Evolutionary conservation across 495 filamentous ascomycete species (phyloP).

Genomic region (Corynascus novoguineensis): DNA sequence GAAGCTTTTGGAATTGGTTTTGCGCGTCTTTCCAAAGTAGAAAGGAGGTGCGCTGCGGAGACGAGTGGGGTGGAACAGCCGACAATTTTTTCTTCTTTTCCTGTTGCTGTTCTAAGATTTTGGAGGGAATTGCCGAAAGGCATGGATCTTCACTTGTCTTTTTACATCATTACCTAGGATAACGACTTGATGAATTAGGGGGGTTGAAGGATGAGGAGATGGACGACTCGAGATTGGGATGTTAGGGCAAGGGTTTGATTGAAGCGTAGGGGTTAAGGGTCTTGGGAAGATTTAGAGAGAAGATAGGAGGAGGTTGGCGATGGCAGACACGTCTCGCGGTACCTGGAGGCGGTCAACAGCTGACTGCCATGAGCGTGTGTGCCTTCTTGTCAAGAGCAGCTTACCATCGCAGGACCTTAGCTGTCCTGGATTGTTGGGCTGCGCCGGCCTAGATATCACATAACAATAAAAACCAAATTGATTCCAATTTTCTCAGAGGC

Average conservation of each 20-base stretch:
- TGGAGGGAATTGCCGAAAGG: slow-evolving; percentile 11
- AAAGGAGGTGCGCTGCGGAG: background rate
- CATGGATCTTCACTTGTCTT: slow-evolving; percentile 14
- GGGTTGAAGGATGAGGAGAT: slow-evolving; percentile 4
- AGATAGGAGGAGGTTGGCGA: background rate
- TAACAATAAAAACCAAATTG: slow-evolving; percentile 11
- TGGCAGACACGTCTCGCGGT: background rate
- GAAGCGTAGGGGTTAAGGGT: background rate
- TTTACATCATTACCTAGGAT: slow-evolving; percentile 12
- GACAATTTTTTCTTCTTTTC: slow-evolving; percentile 13
- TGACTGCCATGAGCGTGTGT: background rate
- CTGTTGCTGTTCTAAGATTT: slow-evolving; percentile 18
- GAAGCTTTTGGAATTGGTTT: background rate
- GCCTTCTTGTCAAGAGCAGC: slow-evolving; percentile 1
- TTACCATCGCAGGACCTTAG: background rate
- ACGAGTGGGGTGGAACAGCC: background rate
- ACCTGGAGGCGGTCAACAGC: background rate
- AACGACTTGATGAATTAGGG: slow-evolving; percentile 28
- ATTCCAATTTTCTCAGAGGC: too few relatives aligned
- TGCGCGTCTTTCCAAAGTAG: slow-evolving; percentile 4
- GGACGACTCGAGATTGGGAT: slow-evolving; percentile 13
- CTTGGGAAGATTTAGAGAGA: background rate
- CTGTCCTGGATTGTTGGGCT: background rate
- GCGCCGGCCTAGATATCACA: slow-evolving; percentile 1
- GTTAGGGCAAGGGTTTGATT: background rate